These are phyloP conservation scores for Curvularia eragrostidis DNA, from an alignment of 2,329 filamentous ascomycete species.

Conservation along the genomic window DNA sequence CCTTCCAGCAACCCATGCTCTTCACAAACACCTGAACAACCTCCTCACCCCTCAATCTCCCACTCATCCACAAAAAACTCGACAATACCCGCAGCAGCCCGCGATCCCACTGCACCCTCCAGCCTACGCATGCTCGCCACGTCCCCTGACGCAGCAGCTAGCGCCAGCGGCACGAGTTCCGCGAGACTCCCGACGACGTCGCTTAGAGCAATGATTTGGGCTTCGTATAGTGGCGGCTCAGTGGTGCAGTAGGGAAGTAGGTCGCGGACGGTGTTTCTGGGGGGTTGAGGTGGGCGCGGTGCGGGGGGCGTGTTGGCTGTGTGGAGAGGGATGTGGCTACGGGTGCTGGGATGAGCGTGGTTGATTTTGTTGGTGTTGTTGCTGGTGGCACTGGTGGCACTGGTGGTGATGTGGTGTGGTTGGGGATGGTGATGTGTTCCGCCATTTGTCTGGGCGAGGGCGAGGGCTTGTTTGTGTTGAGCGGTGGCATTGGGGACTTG, in stretches of 20 bases:
- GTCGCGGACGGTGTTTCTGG: constrained; percentile 22
- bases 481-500: not conserved
- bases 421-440: constrained; percentile 9
- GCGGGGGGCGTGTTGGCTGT: not conserved
- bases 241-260: constrained; percentile 44
- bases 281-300: not conserved
- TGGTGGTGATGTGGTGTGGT: not conserved
- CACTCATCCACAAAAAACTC: constrained; percentile 47
- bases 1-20: not conserved
- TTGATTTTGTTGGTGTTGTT: not conserved
- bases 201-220: constrained; percentile 40
- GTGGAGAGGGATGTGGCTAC: constrained; percentile 1
- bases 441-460: constrained; percentile 19
- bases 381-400: too few species aligned
- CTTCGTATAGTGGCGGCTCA: constrained; percentile 25
- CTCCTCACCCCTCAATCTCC: constrained; percentile 27
- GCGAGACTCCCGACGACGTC: constrained; percentile 42
- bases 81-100: constrained; percentile 28
- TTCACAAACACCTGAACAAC: too few species aligned
- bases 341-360: not conserved
- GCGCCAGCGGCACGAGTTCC: constrained; percentile 41
- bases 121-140: constrained; percentile 19
- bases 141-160: constrained; percentile 30
- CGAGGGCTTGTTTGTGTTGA: not conserved
- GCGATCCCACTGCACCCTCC: constrained; percentile 31